These are phyloP conservation scores for Wilhelminamyces savonicus DNA, from an alignment of 805 yeast genomes.

Conservation along the genomic window DNA sequence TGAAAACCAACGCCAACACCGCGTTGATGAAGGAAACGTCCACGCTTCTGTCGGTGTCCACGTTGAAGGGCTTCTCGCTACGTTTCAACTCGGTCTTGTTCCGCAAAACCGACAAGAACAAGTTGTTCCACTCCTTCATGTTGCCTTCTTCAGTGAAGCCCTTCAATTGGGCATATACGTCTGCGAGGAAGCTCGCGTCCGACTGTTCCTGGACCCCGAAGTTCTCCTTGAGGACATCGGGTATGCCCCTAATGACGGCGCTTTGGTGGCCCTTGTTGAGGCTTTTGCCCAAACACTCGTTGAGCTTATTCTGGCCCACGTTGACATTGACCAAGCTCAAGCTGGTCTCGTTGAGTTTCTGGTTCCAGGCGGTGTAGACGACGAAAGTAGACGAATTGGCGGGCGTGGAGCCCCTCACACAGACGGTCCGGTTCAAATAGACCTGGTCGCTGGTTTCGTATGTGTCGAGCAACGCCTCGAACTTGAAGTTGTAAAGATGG, in stretches of 20 bases:
- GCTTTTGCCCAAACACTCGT: conserved; percentile 66
- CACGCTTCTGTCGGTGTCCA: conserved; percentile 61
- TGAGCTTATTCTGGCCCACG: conserved; percentile 61
- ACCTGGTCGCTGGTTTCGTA: conserved; percentile 20
- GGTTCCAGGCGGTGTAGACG: conserved; percentile 33
- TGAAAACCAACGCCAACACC: conserved; percentile 39
- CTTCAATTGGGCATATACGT: conserved; percentile 17
- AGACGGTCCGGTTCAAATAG: conserved; percentile 20
- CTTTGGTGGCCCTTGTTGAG: conserved; percentile 12
- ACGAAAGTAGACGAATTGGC: conserved; percentile 37
- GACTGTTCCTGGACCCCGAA: too few species aligned
- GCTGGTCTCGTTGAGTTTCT: conserved; percentile 36
- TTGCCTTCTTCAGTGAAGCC: conserved; percentile 11
- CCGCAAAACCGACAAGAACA: conserved; percentile 25
- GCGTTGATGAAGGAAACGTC: conserved; percentile 48
- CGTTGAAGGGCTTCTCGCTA: conserved; percentile 42
- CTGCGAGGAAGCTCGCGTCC: too few species aligned
- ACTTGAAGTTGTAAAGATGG: conserved; percentile 40
- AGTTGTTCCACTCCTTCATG: conserved; percentile 20
- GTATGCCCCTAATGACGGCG: too few species aligned
- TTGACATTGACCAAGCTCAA: conserved; percentile 44
- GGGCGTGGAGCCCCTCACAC: conserved; percentile 38
- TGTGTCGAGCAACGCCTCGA: conserved; percentile 31
- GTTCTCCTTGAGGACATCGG: too few species aligned
- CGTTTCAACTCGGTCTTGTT: conserved; percentile 2